Conservation (phyloP, 2,329 filamentous ascomycete genomes). For the Sporothrix humicola region DNA sequence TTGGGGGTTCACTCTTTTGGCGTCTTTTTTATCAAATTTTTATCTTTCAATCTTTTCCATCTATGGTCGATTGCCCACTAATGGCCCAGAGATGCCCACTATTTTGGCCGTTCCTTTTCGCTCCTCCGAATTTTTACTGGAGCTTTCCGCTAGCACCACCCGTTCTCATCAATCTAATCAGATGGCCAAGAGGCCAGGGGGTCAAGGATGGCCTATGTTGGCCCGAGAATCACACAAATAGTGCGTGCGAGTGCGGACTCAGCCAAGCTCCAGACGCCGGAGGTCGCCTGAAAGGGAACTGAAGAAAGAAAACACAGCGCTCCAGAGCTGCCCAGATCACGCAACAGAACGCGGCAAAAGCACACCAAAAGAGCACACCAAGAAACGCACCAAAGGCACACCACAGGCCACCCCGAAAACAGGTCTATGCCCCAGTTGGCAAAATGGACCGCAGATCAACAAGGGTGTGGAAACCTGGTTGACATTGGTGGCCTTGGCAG, state of each 20-base stretch:
- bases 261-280: no score
- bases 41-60: background rate
- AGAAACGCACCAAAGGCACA: background rate
- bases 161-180: slow-evolving; percentile 25
- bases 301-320: background rate
- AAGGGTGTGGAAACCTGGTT: slow-evolving; percentile 3
- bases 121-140: background rate
- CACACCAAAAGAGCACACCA: slow-evolving; percentile 3
- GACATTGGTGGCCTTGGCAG: slow-evolving; percentile 12
- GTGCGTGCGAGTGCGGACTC: no score
- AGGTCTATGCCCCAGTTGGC: background rate
- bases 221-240: background rate
- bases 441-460: slow-evolving; percentile 1
- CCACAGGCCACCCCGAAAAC: background rate
- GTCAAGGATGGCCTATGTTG: background rate
- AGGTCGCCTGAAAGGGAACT: background rate
- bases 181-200: slow-evolving; percentile 13
- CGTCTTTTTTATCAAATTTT: background rate
- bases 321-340: no score
- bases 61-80: background rate
- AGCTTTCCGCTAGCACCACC: background rate
- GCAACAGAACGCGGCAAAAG: background rate
- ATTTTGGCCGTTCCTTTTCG: background rate
- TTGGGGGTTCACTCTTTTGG: background rate
- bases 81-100: no score